Evolutionary conservation across 2,329 filamentous ascomycete genomes (phyloP).

Genomic region (Endocalyx cinctus): DNA sequence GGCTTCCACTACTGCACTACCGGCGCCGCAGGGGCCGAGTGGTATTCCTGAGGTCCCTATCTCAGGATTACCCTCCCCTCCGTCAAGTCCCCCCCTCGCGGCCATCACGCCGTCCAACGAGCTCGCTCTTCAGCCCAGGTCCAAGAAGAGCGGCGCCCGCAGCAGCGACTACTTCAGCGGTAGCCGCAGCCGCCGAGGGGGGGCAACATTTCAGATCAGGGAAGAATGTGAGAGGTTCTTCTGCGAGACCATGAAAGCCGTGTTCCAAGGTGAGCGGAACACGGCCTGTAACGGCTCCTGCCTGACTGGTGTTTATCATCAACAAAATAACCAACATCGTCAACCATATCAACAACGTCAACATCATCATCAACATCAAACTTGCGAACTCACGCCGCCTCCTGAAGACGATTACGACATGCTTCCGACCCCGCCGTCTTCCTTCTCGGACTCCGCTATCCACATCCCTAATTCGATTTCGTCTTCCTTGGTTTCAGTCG

Average conservation of each 20-base stretch:
- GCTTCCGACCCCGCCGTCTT: slow-evolving; percentile 34
- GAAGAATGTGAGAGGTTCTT: slow-evolving; percentile 99
- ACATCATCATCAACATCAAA: too few species aligned
- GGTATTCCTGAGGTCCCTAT: slow-evolving; percentile 91
- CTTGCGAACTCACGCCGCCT: slow-evolving; percentile 48
- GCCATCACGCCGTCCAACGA: slow-evolving; percentile 65
- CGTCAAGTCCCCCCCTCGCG: slow-evolving; percentile 85
- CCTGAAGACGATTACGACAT: slow-evolving; percentile 44
- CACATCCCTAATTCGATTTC: slow-evolving; percentile 23
- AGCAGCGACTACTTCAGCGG: slow-evolving; percentile 30
- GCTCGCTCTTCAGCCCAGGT: slow-evolving; percentile 59
- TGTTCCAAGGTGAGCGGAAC: slow-evolving; percentile 95
- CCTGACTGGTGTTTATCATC: slow-evolving; percentile 69
- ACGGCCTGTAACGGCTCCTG: slow-evolving; percentile 72
- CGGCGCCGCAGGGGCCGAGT: slow-evolving; percentile 80
- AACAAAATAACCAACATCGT: too few species aligned
- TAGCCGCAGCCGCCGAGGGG: slow-evolving; percentile 65
- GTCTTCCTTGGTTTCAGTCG: slow-evolving; percentile 33
- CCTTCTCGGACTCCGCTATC: too few species aligned
- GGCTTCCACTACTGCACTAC: slow-evolving; percentile 96
- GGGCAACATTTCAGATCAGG: slow-evolving; percentile 94
- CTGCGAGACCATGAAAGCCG: slow-evolving; percentile 89
- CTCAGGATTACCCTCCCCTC: slow-evolving; percentile 79
- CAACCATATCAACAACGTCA: too few species aligned
- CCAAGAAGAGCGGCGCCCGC: slow-evolving; percentile 35